phyloP scores from a whole-genome alignment of 2,329 filamentous ascomycete genomes.

The Epichloe bromicola region DNA sequence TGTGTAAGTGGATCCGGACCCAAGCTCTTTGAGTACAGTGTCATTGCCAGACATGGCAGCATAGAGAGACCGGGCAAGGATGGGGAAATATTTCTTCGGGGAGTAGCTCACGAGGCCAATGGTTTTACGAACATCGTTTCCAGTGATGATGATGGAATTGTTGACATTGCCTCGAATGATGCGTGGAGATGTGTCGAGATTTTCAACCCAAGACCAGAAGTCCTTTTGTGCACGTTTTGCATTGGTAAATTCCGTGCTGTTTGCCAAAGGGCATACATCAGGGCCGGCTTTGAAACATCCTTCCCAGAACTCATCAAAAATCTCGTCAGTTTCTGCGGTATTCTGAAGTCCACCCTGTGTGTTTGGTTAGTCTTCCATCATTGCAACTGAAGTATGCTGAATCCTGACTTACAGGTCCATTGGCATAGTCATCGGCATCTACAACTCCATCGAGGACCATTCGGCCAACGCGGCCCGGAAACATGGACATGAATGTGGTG shows the following conservation, averaged over 20 bases:
- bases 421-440: slow-evolving; percentile 22
- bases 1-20: neutral
- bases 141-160: slow-evolving; percentile 16
- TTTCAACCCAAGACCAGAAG: slow-evolving; percentile 16
- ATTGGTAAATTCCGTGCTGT: slow-evolving; percentile 10
- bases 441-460: slow-evolving; percentile 28
- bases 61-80: slow-evolving; percentile 5
- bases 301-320: slow-evolving; percentile 20
- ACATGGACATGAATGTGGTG: slow-evolving; percentile 22
- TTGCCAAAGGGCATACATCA: slow-evolving; percentile 15
- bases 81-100: slow-evolving; percentile 10
- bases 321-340: slow-evolving; percentile 23
- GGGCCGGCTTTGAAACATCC: slow-evolving; percentile 19
- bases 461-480: slow-evolving; percentile 22
- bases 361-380: neutral
- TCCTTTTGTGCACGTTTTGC: slow-evolving; percentile 15
- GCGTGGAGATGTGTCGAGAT: slow-evolving; percentile 15
- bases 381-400: too few relatives aligned
- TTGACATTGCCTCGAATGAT: slow-evolving; percentile 7
- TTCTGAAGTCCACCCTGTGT: slow-evolving; percentile 19
- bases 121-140: slow-evolving; percentile 15
- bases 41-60: slow-evolving; percentile 10
- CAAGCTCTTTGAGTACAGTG: neutral
- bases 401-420: slow-evolving; percentile 3
- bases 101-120: slow-evolving; percentile 19